Conservation (phyloP, 2,329 filamentous ascomycete genomes). For the Leptographium flavum region DNA sequence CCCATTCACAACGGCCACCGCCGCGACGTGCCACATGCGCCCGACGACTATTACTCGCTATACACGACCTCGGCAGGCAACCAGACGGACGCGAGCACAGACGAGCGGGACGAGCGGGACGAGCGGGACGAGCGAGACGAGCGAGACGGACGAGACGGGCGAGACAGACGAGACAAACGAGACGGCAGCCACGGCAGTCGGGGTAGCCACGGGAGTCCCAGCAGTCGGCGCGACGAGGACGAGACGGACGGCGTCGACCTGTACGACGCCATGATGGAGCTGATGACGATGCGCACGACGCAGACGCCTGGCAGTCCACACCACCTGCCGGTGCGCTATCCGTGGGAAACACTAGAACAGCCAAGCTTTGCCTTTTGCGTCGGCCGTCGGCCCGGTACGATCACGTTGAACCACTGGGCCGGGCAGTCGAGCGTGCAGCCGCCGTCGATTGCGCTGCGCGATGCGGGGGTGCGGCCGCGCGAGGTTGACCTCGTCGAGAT, state of each 20-base stretch:
- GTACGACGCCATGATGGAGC: conserved; percentile 41
- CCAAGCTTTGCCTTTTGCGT: conserved; percentile 57
- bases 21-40: conserved; percentile 36
- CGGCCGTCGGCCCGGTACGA: conserved; percentile 52
- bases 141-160: too few species aligned
- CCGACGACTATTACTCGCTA: conserved; percentile 40
- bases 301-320: conserved; percentile 13
- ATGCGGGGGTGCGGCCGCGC: conserved; percentile 43
- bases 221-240: conserved; percentile 15
- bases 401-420: conserved; percentile 58
- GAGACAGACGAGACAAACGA: neutral
- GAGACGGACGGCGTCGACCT: conserved; percentile 33
- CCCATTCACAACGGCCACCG: conserved; percentile 42
- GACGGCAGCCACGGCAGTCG: conserved; percentile 12
- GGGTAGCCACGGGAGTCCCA: conserved; percentile 21
- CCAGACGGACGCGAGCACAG: conserved; percentile 4
- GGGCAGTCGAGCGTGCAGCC: conserved; percentile 41
- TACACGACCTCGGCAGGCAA: conserved; percentile 35
- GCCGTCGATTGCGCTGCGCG: conserved; percentile 40
- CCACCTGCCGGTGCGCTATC: conserved; percentile 25
- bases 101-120: too few species aligned
- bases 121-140: neutral
- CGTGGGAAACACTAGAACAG: conserved; percentile 62
- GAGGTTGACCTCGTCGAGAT: conserved; percentile 44
- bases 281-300: conserved; percentile 39